phyloP scores from a whole-genome alignment of 768 basidiomycete genomes.

The Lactifluus subvellereus region DNA sequence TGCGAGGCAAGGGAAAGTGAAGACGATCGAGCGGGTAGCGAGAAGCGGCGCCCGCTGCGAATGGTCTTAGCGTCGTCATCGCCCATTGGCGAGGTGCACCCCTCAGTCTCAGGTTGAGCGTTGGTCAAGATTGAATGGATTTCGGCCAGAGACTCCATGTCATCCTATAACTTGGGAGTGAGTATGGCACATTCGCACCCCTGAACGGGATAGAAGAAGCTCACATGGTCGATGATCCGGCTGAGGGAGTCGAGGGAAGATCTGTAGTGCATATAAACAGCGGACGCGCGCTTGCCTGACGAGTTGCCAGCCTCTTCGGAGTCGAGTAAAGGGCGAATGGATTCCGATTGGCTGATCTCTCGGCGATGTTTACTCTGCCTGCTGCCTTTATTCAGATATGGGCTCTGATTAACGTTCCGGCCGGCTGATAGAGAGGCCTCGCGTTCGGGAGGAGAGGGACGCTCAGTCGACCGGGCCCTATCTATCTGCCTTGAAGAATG shows the following conservation, averaged over 20 bases:
- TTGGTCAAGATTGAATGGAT: constrained; percentile 60
- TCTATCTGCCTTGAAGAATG: constrained; percentile 34
- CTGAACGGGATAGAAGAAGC: constrained; percentile 26
- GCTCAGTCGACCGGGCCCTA: constrained; percentile 14
- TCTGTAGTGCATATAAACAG: constrained; percentile 69
- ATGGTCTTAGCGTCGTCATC: constrained; percentile 15
- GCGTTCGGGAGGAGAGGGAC: not conserved
- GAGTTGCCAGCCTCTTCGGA: constrained; percentile 7
- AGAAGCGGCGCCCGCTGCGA: constrained; percentile 33
- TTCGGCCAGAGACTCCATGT: constrained; percentile 65
- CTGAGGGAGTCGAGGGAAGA: constrained; percentile 75
- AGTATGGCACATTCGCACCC: constrained; percentile 7
- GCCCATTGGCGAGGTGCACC: constrained; percentile 19
- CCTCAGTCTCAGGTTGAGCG: constrained; percentile 12
- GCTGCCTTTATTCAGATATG: constrained; percentile 37
- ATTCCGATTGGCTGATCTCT: constrained; percentile 51
- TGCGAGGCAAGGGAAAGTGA: constrained; percentile 54
- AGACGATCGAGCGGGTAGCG: constrained; percentile 61
- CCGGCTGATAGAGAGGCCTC: constrained; percentile 16
- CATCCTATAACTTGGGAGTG: constrained; percentile 47
- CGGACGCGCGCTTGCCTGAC: constrained; percentile 25
- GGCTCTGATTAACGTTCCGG: constrained; percentile 45
- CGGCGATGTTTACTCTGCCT: constrained; percentile 35
- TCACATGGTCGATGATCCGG: constrained; percentile 73
- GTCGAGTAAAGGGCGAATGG: constrained; percentile 44